Evolutionary conservation across 352 stramenopile genomes (phyloP).

Genomic region (Pilasporangium apinafurcum): DNA sequence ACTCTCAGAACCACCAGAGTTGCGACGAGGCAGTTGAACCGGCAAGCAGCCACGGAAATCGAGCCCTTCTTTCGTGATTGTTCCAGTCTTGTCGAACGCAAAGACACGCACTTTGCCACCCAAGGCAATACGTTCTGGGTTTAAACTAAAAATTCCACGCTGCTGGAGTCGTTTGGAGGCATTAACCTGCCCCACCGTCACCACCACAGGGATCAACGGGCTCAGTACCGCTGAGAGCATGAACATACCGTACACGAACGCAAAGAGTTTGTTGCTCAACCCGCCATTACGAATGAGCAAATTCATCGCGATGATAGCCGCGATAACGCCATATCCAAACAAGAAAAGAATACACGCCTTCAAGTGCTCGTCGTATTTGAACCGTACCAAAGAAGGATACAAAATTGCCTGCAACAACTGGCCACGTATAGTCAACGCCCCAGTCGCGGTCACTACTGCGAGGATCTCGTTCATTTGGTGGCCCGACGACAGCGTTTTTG

Average conservation of each 20-base stretch:
- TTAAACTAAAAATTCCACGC: slow-evolving; percentile 57
- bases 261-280: slow-evolving; percentile 45
- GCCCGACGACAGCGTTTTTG: slow-evolving; percentile 33
- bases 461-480: slow-evolving; percentile 34
- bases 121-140: slow-evolving; percentile 64
- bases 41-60: slow-evolving; percentile 39
- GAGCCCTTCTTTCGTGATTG: slow-evolving; percentile 77
- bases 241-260: slow-evolving; percentile 56
- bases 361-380: slow-evolving; percentile 85
- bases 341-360: slow-evolving; percentile 58
- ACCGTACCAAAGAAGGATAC: slow-evolving; percentile 66
- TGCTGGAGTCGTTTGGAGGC: slow-evolving; percentile 46
- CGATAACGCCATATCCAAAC: slow-evolving; percentile 47
- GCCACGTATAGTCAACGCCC: slow-evolving; percentile 66
- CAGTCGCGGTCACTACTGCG: slow-evolving; percentile 60
- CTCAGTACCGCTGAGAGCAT: slow-evolving; percentile 50
- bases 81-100: slow-evolving; percentile 88
- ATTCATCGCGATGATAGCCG: slow-evolving; percentile 31
- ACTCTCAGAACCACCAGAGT: background rate
- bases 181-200: slow-evolving; percentile 71
- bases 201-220: slow-evolving; percentile 71
- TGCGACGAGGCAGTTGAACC: background rate
- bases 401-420: slow-evolving; percentile 73
- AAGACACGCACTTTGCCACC: slow-evolving; percentile 78
- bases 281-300: slow-evolving; percentile 39